phyloP scores from a whole-genome alignment of 2,329 filamentous ascomycete genomes.

The Biscogniauxia sp. region DNA sequence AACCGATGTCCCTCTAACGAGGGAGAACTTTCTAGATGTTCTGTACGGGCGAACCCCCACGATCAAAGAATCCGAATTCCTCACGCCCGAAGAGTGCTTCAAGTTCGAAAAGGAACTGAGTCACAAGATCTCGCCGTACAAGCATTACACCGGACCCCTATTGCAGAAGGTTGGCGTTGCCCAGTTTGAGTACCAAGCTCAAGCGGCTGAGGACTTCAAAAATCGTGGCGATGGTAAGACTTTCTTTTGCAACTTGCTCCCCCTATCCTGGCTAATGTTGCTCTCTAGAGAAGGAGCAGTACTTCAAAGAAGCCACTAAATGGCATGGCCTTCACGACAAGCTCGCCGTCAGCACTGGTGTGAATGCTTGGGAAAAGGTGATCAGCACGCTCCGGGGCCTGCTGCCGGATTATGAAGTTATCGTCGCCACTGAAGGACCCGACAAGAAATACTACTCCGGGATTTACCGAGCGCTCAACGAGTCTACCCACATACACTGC shows the following conservation, averaged over 20 bases:
- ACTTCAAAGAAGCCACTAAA: neutral
- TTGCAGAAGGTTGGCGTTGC: neutral
- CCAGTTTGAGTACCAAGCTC: slow-evolving; percentile 1
- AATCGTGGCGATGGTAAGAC: slow-evolving; percentile 1
- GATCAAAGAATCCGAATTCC: neutral
- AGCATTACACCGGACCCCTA: neutral
- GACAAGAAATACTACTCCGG: neutral
- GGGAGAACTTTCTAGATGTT: neutral
- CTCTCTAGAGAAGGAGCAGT: neutral
- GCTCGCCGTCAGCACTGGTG: neutral
- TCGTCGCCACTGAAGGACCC: neutral
- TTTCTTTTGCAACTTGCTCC: neutral
- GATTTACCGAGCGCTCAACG: neutral
- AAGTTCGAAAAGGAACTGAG: neutral
- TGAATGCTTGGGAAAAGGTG: neutral
- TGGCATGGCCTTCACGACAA: neutral
- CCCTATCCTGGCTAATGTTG: neutral
- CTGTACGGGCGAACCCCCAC: neutral
- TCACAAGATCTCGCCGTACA: neutral
- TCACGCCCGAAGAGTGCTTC: neutral
- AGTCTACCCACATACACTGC: neutral
- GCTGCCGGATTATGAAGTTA: neutral
- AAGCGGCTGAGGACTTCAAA: neutral
- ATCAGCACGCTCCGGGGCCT: neutral
- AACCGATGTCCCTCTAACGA: neutral